These are phyloP conservation scores for Saussurea involucrata DNA, from an alignment of 129 eudicot species.

Conservation along the genomic window DNA sequence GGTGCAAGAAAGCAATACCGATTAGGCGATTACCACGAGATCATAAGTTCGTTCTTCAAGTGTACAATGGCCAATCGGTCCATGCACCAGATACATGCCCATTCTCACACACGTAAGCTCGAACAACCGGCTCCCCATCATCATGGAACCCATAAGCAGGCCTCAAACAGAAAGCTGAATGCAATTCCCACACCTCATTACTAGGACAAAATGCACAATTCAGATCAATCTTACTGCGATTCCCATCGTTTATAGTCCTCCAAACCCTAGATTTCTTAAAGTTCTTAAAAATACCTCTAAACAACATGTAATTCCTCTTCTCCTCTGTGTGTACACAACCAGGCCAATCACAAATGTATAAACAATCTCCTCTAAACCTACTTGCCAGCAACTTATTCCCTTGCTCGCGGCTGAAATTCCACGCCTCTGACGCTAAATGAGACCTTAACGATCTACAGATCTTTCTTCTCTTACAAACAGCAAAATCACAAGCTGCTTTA, in stretches of 20 bases:
- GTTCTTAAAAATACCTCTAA: constrained; percentile 84
- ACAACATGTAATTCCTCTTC: constrained; percentile 87
- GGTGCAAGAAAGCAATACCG: constrained; percentile 6
- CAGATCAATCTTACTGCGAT: constrained; percentile 50
- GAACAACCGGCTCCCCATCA: constrained; percentile 91
- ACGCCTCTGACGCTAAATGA: constrained; percentile 73
- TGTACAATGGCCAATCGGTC: constrained; percentile 92
- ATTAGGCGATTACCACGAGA: constrained; percentile 16
- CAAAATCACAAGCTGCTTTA: constrained; percentile 4
- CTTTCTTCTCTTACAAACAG: constrained; percentile 47
- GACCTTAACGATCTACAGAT: constrained; percentile 37
- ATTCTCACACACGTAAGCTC: constrained; percentile 95
- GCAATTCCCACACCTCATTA: constrained; percentile 79
- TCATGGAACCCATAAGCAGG: constrained; percentile 90
- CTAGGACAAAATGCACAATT: constrained; percentile 72
- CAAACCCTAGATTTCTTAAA: constrained; percentile 84
- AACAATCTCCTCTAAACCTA: constrained; percentile 81
- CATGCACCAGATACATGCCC: constrained; percentile 99
- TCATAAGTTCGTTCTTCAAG: constrained; percentile 32
- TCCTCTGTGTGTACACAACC: constrained; percentile 87
- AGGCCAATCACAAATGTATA: constrained; percentile 95
- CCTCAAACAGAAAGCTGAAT: constrained; percentile 92
- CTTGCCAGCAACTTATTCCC: constrained; percentile 89
- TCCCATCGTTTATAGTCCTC: constrained; percentile 88
- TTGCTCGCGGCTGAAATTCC: constrained; percentile 86